Evolutionary conservation across 495 filamentous ascomycete genomes (phyloP), one percentile per base, ranked within the genome.

Genomic region (Xylaria scruposa): DNA sequence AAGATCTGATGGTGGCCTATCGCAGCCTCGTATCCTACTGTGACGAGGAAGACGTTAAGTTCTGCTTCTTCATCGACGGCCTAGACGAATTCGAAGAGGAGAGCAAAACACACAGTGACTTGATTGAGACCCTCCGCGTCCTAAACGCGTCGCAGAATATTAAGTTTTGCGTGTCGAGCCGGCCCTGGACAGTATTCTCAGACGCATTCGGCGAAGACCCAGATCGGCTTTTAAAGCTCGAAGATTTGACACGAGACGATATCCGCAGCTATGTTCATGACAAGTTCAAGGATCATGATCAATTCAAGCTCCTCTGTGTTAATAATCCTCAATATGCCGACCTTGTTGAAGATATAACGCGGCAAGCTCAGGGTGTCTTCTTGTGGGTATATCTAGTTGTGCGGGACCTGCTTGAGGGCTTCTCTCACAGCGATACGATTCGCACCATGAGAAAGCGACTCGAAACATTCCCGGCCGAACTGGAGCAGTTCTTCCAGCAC

Each of bases 21-120:
- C 46, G 33, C 6, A 26, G 10, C 12, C 42, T 47, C n/a, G 47
- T 67, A 29, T 10, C 46, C 5, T 67, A 31, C 29, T 67, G 64
- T 12, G 49, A 40, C 13, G 42, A 40, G 19, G 26, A 61, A 19
- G 40, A 69, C 3, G 44, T 29, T 3, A 73, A 42, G 54, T 62
- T 87, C n/a, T 87, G 82, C 71, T 81, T 88, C 54, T 83, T 87
- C 51, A 81, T 88, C 44, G 87, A 88, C 70, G 85, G 84, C 2
- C 73, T 87, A 0, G 85, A 86, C 60, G 85, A 87, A 63, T 84
- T 74, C 68, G 67, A 80, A 1, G 83, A 76, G 4, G 66, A 76
- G 47, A 70, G 33, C 7, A 62, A 59, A 26, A 70, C 64, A 0
- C 36, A 78, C 12, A 54, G 62, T 24, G 49, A 73, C 44, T 53